Conservation (phyloP, 306 rosid genomes). For the Begonia masoniana region DNA sequence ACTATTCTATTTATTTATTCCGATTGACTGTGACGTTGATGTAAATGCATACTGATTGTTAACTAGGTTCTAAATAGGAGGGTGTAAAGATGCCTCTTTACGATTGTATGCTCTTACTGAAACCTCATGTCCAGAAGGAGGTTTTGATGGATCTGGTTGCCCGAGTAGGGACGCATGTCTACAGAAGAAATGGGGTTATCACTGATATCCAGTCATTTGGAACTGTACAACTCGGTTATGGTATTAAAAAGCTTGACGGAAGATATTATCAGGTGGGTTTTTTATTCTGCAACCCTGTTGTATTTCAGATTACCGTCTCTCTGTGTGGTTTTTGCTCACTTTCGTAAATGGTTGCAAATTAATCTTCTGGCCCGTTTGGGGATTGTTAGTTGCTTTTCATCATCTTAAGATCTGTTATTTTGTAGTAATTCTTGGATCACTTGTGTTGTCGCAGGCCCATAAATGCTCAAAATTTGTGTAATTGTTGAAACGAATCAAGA, state of each 20-base stretch:
- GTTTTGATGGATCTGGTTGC: conserved; percentile 43
- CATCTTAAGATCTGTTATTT: too few relatives aligned
- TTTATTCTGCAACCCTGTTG: too few relatives aligned
- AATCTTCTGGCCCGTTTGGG: neutral
- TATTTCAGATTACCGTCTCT: too few relatives aligned
- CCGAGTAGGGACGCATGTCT: conserved; percentile 69
- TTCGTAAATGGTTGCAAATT: neutral
- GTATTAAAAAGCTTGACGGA: conserved; percentile 82
- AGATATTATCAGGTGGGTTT: conserved; percentile 54
- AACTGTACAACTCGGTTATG: conserved; percentile 69
- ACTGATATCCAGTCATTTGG: conserved; percentile 48
- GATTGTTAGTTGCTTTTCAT: neutral
- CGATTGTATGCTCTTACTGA: conserved; percentile 69
- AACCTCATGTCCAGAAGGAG: conserved; percentile 44
- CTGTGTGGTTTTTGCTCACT: neutral
- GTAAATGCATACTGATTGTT: too few relatives aligned
- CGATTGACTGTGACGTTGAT: too few relatives aligned
- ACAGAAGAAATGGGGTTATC: conserved; percentile 65
- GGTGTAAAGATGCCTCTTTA: conserved; percentile 56
- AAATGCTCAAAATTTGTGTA: too few relatives aligned
- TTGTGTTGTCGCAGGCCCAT: too few relatives aligned
- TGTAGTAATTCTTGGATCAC: too few relatives aligned
- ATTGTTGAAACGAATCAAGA: too few relatives aligned
- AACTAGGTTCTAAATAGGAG: neutral
- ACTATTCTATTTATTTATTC: too few relatives aligned